Base-by-base conservation (phyloP, 2,329 filamentous ascomycete species). In the Aspergillus hiratsukae region DNA sequence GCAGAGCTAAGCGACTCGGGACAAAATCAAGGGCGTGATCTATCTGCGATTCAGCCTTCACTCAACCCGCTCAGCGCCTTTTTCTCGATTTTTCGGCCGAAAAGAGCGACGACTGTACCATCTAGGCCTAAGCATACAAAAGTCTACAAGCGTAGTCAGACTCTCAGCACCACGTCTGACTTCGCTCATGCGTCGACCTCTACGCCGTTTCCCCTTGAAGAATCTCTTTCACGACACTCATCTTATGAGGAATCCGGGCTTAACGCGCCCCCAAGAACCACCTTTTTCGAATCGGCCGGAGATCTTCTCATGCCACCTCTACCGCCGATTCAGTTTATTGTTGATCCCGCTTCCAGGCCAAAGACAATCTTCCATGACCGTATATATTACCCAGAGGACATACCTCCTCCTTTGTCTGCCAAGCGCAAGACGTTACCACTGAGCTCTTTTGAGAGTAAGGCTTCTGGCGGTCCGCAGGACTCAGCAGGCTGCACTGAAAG, bases 351-450 rank as follows among this genome's bases (percentile, higher is more conserved):
- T 1, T 87, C 85, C 51, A 87, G 94, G 17, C 86, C 91, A 0
- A 85, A 91, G 49, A 93, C 93, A 1, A 99, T 99, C 58, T 97
- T 97, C 74, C 94, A 99, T 72, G 94, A 99, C 72, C 87, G 94
- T 10, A 84, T 99, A 17, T 99, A 99, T 69, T 91, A 96, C 66
- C 92, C 94, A 0, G 83, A 88, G 46, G 94, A 99, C 68, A 97
- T 99, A 37, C 94, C 94, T 0, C 85, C 88, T 0, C 90, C 91
- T 8, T 88, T 89, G 0, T 74, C 72, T 4, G 64, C 68, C 21
- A 77, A 72, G 48, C 69, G 69, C 52, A 72, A 72, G 64, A 62
- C 82, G 68, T 71, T 78, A 63, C 61, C 72, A 29, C 66, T 71
- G 35, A 57, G 64, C 25, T 58, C 64, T 25, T 55, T 60, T 1